A percentile compares a stretch with the other conserved stretches of the same genome.
phyloP scores from a whole-genome alignment of 2,329 filamentous ascomycete species.

The Colletotrichum siamense region DNA sequence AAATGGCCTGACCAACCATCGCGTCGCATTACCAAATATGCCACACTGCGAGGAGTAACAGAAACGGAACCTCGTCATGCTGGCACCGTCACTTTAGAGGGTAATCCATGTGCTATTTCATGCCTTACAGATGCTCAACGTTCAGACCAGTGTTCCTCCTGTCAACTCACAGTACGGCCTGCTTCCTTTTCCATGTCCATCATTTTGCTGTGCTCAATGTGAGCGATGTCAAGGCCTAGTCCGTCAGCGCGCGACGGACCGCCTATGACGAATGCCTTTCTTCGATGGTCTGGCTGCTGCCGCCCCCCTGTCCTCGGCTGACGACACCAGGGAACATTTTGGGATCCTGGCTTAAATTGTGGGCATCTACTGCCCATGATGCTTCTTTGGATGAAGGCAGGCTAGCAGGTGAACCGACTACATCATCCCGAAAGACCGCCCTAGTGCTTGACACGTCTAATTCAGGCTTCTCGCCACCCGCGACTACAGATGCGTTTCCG shows the following conservation, averaged over 20 bases:
- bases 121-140: not conserved
- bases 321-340: constrained; percentile 77
- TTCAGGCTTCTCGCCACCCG: not conserved
- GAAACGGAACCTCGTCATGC: not conserved
- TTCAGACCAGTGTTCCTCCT: not conserved
- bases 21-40: not conserved
- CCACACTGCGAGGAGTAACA: not conserved
- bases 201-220: not conserved
- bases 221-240: not conserved
- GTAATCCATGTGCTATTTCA: not conserved
- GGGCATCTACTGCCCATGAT: constrained; percentile 44
- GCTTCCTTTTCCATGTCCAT: not conserved
- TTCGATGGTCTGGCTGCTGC: not conserved
- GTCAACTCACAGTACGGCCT: not conserved
- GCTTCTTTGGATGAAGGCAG: constrained; percentile 31
- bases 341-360: constrained; percentile 66
- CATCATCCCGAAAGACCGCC: not conserved
- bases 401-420: constrained; percentile 15
- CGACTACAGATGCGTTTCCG: not conserved
- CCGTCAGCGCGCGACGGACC: not conserved
- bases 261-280: not conserved
- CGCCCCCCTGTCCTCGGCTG: constrained; percentile 42
- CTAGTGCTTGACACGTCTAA: not conserved
- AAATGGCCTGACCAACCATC: not conserved
- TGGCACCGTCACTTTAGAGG: not conserved